Percentiles rank a stretch among this genome's conserved stretches.
phyloP scores from a whole-genome alignment of 139 green algal genomes.

The Nannochloris sp. region DNA sequence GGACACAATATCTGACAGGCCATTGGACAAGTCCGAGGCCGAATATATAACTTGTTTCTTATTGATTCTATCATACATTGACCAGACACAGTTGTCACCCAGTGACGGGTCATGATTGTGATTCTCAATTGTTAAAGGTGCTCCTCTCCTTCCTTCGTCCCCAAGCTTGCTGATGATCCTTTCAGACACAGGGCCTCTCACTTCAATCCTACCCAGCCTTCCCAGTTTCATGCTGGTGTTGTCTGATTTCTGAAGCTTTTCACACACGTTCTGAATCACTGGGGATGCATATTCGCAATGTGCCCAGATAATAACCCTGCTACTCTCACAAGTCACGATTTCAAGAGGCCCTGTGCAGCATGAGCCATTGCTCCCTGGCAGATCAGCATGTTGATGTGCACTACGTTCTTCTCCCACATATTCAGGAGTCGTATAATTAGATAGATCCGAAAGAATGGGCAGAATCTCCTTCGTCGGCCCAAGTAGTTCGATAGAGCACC shows the following conservation, averaged over 20 bases:
- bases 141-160: not conserved
- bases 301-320: not conserved
- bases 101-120: too few relatives aligned
- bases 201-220: not conserved
- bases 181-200: conserved; percentile 13
- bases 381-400: not conserved
- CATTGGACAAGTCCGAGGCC: too few relatives aligned
- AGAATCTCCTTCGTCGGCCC: conserved; percentile 16
- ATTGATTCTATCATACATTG: too few relatives aligned
- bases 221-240: not conserved
- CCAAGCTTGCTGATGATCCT: not conserved
- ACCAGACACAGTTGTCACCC: too few relatives aligned
- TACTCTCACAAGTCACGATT: not conserved
- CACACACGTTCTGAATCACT: not conserved
- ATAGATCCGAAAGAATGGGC: not conserved
- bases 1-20: too few relatives aligned
- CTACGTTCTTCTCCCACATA: not conserved
- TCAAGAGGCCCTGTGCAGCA: not conserved
- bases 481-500: conserved; percentile 42
- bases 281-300: not conserved
- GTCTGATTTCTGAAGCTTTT: not conserved
- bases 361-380: not conserved
- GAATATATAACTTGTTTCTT: too few relatives aligned
- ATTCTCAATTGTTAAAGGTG: not conserved
- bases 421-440: not conserved